Percentiles rank a stretch among this genome's conserved stretches.
phyloP scores from a whole-genome alignment of 768 basidiomycete genomes.

The Myochromella boudieri region DNA sequence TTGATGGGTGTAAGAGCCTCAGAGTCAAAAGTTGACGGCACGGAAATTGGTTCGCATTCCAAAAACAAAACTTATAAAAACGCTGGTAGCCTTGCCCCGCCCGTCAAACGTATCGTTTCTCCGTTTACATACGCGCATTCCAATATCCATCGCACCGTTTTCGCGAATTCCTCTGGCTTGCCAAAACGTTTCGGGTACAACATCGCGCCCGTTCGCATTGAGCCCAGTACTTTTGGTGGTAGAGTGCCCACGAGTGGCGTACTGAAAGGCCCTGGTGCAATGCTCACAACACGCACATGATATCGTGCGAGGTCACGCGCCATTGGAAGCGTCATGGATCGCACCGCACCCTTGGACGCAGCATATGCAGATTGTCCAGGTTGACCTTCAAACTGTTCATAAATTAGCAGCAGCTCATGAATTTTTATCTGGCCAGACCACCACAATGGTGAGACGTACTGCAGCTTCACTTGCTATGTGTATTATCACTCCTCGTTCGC shows the following conservation, averaged over 20 bases:
- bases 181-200: slow-evolving; percentile 50
- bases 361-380: slow-evolving; percentile 59
- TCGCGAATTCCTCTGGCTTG: slow-evolving; percentile 47
- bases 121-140: slow-evolving; percentile 58
- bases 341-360: slow-evolving; percentile 55
- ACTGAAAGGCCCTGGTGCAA: slow-evolving; percentile 55
- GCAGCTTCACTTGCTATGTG: slow-evolving; percentile 58
- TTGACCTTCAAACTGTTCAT: slow-evolving; percentile 52
- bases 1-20: too few species aligned
- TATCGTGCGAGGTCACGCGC: slow-evolving; percentile 56
- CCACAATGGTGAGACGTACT: slow-evolving; percentile 28
- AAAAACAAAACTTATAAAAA: slow-evolving; percentile 30
- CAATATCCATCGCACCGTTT: slow-evolving; percentile 48
- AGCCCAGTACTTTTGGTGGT: slow-evolving; percentile 32
- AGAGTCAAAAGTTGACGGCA: too few species aligned
- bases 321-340: slow-evolving; percentile 60
- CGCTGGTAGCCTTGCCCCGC: slow-evolving; percentile 38
- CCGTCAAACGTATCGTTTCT: slow-evolving; percentile 47
- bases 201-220: slow-evolving; percentile 36
- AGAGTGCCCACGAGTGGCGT: slow-evolving; percentile 43
- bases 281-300: slow-evolving; percentile 52
- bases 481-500: slow-evolving; percentile 59
- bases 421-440: too few species aligned
- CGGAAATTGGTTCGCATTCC: too few species aligned
- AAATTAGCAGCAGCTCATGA: background rate